Conservation (phyloP, 352 stramenopile species). For the Pythium biforme region DNA sequence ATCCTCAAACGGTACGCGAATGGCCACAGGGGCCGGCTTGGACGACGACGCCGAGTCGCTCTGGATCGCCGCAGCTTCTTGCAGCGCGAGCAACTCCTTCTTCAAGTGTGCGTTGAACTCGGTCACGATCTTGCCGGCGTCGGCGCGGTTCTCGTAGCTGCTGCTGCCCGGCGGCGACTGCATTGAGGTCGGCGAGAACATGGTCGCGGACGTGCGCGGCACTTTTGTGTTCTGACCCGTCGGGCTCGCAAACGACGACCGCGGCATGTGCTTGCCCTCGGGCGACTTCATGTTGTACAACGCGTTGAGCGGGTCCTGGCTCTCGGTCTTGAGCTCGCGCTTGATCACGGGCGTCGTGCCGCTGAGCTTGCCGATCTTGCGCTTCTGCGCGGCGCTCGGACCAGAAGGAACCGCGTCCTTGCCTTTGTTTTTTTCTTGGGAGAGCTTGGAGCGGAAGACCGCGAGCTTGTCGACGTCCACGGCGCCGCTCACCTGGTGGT, state of each 20-base stretch:
- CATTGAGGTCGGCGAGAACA: conserved; percentile 76
- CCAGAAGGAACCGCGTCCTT: conserved; percentile 28
- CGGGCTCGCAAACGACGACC: conserved; percentile 60
- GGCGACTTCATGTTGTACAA: conserved; percentile 77
- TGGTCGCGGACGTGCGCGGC: conserved; percentile 51
- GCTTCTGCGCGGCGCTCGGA: conserved; percentile 38
- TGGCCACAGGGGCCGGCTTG: conserved; percentile 3
- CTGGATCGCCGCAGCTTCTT: conserved; percentile 8
- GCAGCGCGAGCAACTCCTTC: conserved; percentile 39
- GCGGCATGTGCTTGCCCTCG: conserved; percentile 56
- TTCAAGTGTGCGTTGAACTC: conserved; percentile 81
- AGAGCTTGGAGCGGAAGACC: conserved; percentile 70
- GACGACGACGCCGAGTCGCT: not conserved
- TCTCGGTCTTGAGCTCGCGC: conserved; percentile 54
- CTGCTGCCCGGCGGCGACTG: conserved; percentile 65
- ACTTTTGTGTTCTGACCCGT: conserved; percentile 52
- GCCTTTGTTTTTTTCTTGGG: conserved; percentile 47
- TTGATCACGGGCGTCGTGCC: conserved; percentile 65
- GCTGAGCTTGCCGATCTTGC: conserved; percentile 45
- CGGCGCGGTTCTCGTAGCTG: conserved; percentile 71
- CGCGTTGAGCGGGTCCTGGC: conserved; percentile 48
- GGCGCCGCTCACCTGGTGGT: conserved; percentile 64
- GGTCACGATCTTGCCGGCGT: conserved; percentile 74
- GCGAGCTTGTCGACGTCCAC: conserved; percentile 57
- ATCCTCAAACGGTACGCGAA: conserved; percentile 49